phyloP scores from a whole-genome alignment of 129 eudicot genomes.

The sunflower (Helianthus annuus) region DNA sequence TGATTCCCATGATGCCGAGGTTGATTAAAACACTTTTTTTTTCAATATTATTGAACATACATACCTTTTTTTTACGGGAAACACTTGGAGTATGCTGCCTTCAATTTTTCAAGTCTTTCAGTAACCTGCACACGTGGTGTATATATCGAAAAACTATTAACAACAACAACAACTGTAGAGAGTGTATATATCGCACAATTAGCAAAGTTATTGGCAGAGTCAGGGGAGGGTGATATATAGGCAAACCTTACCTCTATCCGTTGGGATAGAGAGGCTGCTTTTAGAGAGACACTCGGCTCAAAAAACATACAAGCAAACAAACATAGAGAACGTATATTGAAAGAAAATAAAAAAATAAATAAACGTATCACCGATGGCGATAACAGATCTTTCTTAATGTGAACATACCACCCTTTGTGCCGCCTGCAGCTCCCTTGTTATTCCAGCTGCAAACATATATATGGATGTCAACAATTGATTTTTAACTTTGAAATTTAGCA shows the following conservation, averaged over 20 bases:
- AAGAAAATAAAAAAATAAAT: not conserved
- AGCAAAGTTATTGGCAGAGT: too few species aligned
- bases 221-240: too few species aligned
- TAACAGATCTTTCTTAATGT: not conserved
- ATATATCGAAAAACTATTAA: not conserved
- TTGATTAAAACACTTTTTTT: not conserved
- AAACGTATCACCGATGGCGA: not conserved
- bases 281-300: too few species aligned
- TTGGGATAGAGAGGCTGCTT: too few species aligned
- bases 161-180: too few species aligned
- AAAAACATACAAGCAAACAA: too few species aligned
- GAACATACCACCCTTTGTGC: conserved; percentile 60
- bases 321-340: too few species aligned
- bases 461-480: not conserved
- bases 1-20: conserved; percentile 3
- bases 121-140: conserved; percentile 34
- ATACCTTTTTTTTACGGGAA: conserved; percentile 40
- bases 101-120: conserved; percentile 73
- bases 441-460: conserved; percentile 60
- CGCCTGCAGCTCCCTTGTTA: conserved; percentile 66
- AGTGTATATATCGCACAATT: too few species aligned
- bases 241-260: too few species aligned
- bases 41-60: not conserved
- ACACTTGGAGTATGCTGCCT: conserved; percentile 59
- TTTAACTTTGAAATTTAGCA: too few species aligned